Evolutionary conservation across 768 basidiomycete species (phyloP).

Genomic region (Lactarius akahatsu): DNA sequence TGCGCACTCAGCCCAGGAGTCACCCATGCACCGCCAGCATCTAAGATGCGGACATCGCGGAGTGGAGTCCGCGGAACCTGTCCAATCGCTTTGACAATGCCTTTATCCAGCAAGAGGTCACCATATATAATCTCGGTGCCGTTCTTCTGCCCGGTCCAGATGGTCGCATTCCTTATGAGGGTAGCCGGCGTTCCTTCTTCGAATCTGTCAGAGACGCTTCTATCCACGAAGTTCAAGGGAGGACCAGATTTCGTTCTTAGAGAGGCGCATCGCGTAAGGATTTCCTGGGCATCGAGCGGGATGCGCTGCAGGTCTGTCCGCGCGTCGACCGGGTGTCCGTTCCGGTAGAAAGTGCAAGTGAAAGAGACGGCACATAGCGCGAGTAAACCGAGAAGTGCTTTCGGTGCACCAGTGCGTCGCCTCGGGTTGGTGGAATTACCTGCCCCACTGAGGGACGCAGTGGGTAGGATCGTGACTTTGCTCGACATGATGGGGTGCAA

Average conservation of each 20-base stretch:
- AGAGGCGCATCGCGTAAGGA: slow-evolving; percentile 37
- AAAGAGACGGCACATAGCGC: slow-evolving; percentile 12
- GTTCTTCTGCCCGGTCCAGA: slow-evolving; percentile 61
- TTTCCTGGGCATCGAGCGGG: slow-evolving; percentile 32
- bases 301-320: slow-evolving; percentile 20
- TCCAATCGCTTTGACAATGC: slow-evolving; percentile 59
- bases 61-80: slow-evolving; percentile 38
- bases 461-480: slow-evolving; percentile 7
- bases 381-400: slow-evolving; percentile 7
- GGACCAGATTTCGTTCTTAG: slow-evolving; percentile 35
- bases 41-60: slow-evolving; percentile 49
- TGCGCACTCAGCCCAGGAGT: slow-evolving; percentile 60
- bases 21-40: slow-evolving; percentile 63
- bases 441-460: slow-evolving; percentile 5
- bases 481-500: slow-evolving; percentile 16
- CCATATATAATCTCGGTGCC: slow-evolving; percentile 55
- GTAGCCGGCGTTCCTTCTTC: slow-evolving; percentile 64
- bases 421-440: neutral
- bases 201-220: slow-evolving; percentile 57
- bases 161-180: slow-evolving; percentile 68
- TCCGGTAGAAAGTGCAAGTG: slow-evolving; percentile 17
- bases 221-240: slow-evolving; percentile 34
- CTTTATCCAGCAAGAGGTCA: slow-evolving; percentile 67
- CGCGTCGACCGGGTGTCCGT: neutral
- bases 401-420: slow-evolving; percentile 4